Conservation (phyloP, 2,329 filamentous ascomycete genomes). For the Hypoxylon sp. region DNA sequence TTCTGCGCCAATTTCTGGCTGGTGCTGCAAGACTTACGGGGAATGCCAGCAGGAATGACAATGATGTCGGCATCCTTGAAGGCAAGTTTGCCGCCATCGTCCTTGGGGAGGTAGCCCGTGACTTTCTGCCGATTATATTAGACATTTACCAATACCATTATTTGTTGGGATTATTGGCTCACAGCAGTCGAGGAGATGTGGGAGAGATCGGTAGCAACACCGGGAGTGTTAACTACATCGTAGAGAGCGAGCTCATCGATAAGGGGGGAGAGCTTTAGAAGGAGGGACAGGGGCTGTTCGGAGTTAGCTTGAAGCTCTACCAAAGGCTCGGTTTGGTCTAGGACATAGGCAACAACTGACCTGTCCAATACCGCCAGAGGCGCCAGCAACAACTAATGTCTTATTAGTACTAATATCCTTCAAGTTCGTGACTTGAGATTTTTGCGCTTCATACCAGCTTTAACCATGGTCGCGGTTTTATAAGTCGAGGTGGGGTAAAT, state of each 20-base stretch:
- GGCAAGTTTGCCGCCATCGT: slow-evolving; percentile 87
- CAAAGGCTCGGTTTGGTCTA: slow-evolving; percentile 7
- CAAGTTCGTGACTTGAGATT: background rate
- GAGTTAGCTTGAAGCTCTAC: slow-evolving; percentile 41
- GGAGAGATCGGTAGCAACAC: slow-evolving; percentile 94
- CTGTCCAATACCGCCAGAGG: slow-evolving; percentile 98
- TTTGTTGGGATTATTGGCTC: slow-evolving; percentile 51
- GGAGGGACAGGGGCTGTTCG: slow-evolving; percentile 89
- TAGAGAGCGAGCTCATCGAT: slow-evolving; percentile 95
- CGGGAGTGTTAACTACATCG: slow-evolving; percentile 99
- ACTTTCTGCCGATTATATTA: slow-evolving; percentile 75
- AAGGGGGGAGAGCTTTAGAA: slow-evolving; percentile 90
- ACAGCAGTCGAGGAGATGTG: slow-evolving; percentile 95
- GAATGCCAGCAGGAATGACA: slow-evolving; percentile 97
- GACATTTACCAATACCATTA: slow-evolving; percentile 21
- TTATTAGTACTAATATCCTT: slow-evolving; percentile 21
- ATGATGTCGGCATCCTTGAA: slow-evolving; percentile 96
- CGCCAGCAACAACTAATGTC: slow-evolving; percentile 85
- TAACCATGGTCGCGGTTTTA: slow-evolving; percentile 66
- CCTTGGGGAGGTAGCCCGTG: slow-evolving; percentile 87
- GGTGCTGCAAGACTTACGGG: slow-evolving; percentile 74
- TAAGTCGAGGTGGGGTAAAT: slow-evolving; percentile 49
- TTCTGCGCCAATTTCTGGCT: slow-evolving; percentile 19
- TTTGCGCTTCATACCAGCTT: slow-evolving; percentile 66
- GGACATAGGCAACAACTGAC: slow-evolving; percentile 64